Base-by-base conservation (phyloP, 768 basidiomycete species). In the Suillus fuscotomentosus region DNA sequence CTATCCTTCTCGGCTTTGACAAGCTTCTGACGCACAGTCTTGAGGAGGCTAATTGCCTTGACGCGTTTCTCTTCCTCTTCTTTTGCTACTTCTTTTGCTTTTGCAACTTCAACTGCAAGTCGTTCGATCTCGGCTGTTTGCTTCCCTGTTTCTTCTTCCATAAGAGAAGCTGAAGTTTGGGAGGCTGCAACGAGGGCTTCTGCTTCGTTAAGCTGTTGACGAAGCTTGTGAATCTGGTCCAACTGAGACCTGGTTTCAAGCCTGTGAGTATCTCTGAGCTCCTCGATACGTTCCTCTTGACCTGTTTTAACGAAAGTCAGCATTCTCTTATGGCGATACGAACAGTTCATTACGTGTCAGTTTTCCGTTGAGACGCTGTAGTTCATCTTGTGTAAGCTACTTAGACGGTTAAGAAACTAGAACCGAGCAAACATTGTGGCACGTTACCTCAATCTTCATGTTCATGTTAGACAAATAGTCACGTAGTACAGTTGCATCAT, bases 61-160 rank as follows among this genome's bases (percentile, higher is more conserved):
- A 88, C 86, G 14, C 97, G 88, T 77, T 99, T 99, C 77, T 99
- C 97, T 75, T 99, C 97, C 73, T 99, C 97, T 66, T 98, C 96
- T 74, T 93, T 97, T 6, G 88, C 89, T 11, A 80, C 62, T 22
- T 79, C 80, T 67, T 87, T 88, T 3, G 84, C 77, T 53, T 83
- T 84, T 55, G 87, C 83, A 1, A 89, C 75, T 63, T 97, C 92
- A 20, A 81, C 75, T 55, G 82, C 81, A n/a, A 95, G 78, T 20
- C 81, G 82, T 3, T 84, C 82, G 0, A 89, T 76, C 47, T 91
- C 88, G 0, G 77, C 75, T 60, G 84, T 82, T 48, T 82, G 85
- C 62, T 82, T 85, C 2, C 80, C 74, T 5, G 78, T 70, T 15
- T 83, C 80, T 41, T 82, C 83, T 66, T 88, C 84, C 10, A 78